Evolutionary conservation across 306 rosid species (phyloP).

Genomic region (Glycine tomentella): DNA sequence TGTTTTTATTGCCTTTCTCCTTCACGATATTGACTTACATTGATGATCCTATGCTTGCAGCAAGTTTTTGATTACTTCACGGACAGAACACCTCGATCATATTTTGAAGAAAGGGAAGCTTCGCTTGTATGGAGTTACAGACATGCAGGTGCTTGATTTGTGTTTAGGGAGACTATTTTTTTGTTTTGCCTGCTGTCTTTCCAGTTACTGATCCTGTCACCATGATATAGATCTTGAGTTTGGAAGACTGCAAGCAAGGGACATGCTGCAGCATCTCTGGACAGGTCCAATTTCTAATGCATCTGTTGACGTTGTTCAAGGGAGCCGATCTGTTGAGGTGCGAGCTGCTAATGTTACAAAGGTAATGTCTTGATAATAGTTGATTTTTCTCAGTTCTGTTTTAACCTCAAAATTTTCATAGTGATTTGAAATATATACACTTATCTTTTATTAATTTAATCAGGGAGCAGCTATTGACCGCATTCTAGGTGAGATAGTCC

Average conservation of each 20-base stretch:
- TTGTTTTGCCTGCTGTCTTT: constrained; percentile 27
- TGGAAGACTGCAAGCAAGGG: constrained; percentile 95
- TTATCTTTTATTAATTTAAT: constrained; percentile 12
- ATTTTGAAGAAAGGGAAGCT: constrained; percentile 72
- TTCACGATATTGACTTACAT: constrained; percentile 42
- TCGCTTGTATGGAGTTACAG: constrained; percentile 98
- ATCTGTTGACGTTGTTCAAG: constrained; percentile 94
- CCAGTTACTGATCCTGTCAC: constrained; percentile 40
- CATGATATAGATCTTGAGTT: constrained; percentile 75
- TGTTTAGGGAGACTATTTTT: constrained; percentile 4
- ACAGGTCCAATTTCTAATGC: constrained; percentile 98
- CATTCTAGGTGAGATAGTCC: constrained; percentile 94
- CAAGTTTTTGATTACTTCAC: constrained; percentile 92
- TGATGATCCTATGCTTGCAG: constrained; percentile 56
- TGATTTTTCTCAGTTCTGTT: constrained; percentile 8
- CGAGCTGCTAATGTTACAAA: constrained; percentile 95
- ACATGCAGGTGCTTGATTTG: constrained; percentile 72
- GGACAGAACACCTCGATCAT: constrained; percentile 92
- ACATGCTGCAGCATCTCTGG: constrained; percentile 98
- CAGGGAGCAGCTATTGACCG: constrained; percentile 99
- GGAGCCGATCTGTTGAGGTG: constrained; percentile 94
- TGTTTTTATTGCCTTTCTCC: constrained; percentile 37
- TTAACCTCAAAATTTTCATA: constrained; percentile 29
- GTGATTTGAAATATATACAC: constrained; percentile 23
- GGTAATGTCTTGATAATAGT: constrained; percentile 54